Evolutionary conservation across 768 basidiomycete species (phyloP).

Genomic region (Podaxis sp.): DNA sequence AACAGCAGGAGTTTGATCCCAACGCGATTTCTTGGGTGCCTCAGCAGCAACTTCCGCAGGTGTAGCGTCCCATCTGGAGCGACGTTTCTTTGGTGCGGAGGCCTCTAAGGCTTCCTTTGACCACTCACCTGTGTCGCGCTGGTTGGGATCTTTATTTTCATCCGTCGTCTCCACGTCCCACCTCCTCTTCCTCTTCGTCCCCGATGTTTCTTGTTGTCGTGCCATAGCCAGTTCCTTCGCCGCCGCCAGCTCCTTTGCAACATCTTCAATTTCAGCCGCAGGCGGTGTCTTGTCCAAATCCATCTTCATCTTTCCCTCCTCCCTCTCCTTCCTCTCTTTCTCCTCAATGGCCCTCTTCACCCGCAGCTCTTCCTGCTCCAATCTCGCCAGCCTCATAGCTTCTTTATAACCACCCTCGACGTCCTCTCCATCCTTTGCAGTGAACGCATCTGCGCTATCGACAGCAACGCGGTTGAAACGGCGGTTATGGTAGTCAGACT

Average conservation of each 20-base stretch:
- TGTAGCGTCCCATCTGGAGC: conserved; percentile 95
- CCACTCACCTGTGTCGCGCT: conserved; percentile 64
- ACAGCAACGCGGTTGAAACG: conserved; percentile 84
- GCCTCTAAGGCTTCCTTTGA: conserved; percentile 73
- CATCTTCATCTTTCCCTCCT: conserved; percentile 75
- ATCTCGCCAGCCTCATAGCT: conserved; percentile 85
- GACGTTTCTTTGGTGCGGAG: conserved; percentile 84
- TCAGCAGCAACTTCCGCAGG: conserved; percentile 71
- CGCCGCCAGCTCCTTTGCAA: conserved; percentile 65
- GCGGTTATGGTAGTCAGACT: conserved; percentile 93
- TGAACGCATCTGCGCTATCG: conserved; percentile 79
- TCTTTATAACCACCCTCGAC: conserved; percentile 93
- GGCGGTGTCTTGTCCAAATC: conserved; percentile 94
- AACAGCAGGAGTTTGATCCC: conserved; percentile 91
- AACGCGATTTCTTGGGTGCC: conserved; percentile 88
- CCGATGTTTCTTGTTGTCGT: conserved; percentile 37
- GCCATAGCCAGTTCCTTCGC: conserved; percentile 40
- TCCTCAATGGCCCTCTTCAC: conserved; percentile 87
- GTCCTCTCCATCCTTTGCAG: conserved; percentile 66
- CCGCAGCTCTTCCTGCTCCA: conserved; percentile 91
- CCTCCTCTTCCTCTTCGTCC: conserved; percentile 71
- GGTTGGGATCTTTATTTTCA: conserved; percentile 65
- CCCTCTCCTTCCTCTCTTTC: conserved; percentile 76
- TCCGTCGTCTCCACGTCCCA: conserved; percentile 77
- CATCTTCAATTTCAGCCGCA: conserved; percentile 72